These are phyloP conservation scores for Eucalyptus caleyi DNA, from an alignment of 345 rosid species.

Conservation along the genomic window DNA sequence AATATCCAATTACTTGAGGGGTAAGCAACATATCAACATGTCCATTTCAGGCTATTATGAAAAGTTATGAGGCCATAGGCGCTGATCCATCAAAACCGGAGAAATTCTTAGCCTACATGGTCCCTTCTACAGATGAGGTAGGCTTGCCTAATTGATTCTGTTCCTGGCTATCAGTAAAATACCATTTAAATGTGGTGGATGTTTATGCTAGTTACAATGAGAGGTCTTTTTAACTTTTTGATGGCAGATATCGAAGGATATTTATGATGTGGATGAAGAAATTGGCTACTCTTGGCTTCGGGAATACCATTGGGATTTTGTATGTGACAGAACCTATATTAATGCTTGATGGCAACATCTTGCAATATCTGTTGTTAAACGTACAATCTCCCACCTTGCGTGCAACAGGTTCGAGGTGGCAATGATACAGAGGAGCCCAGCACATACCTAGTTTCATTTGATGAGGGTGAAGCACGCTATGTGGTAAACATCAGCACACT, in stretches of 20 bases:
- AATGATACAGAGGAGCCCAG: conserved; percentile 60
- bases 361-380: neutral
- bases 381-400: neutral
- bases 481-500: conserved; percentile 31
- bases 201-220: neutral
- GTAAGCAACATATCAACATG: neutral
- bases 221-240: neutral
- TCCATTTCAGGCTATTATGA: conserved; percentile 69
- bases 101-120: conserved; percentile 88
- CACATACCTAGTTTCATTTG: conserved; percentile 75
- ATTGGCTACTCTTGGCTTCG: conserved; percentile 81
- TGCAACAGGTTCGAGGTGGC: conserved; percentile 48
- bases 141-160: neutral
- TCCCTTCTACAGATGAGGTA: conserved; percentile 82
- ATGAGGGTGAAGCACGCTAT: conserved; percentile 64
- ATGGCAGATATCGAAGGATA: conserved; percentile 69
- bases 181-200: neutral
- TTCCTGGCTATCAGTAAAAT: neutral
- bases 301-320: conserved; percentile 83
- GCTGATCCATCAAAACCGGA: conserved; percentile 65
- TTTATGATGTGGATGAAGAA: conserved; percentile 69
- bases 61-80: conserved; percentile 68
- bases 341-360: neutral
- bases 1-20: neutral
- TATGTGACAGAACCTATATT: conserved; percentile 21